phyloP scores from a whole-genome alignment of 805 yeast species.

The Saccharomycopsis vini region DNA sequence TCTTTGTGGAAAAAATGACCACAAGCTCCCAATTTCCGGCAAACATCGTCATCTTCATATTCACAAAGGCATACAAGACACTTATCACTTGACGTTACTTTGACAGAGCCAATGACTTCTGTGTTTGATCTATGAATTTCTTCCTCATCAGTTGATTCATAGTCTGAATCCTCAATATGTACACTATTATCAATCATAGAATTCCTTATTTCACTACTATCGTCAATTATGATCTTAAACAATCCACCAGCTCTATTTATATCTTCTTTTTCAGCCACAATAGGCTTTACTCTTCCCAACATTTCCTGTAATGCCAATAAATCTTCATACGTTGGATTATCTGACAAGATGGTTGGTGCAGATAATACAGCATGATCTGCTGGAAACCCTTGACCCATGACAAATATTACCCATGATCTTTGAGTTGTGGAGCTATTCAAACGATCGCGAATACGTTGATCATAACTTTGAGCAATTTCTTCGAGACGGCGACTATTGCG shows the following conservation, averaged over 20 bases:
- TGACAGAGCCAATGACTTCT: constrained; percentile 17
- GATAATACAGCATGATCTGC: constrained; percentile 39
- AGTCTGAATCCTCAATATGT: constrained; percentile 3
- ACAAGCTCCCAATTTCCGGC: constrained; percentile 38
- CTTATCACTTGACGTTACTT: constrained; percentile 24
- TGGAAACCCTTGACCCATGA: constrained; percentile 48
- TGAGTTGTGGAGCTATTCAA: constrained; percentile 18
- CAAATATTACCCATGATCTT: constrained; percentile 54
- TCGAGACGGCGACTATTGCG: constrained; percentile 16
- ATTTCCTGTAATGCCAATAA: constrained; percentile 38
- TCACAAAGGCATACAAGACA: constrained; percentile 48
- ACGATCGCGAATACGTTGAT: constrained; percentile 6
- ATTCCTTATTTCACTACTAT: neutral
- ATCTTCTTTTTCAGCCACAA: constrained; percentile 34
- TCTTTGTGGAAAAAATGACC: constrained; percentile 44
- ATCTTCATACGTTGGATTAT: constrained; percentile 44
- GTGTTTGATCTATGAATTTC: constrained; percentile 15
- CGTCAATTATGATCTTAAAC: constrained; percentile 21
- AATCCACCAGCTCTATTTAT: constrained; percentile 33
- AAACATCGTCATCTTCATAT: constrained; percentile 37
- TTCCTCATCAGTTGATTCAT: constrained; percentile 5
- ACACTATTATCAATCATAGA: neutral
- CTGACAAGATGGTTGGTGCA: constrained; percentile 39
- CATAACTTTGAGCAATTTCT: constrained; percentile 18
- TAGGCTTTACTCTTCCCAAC: constrained; percentile 38